A percentile compares a stretch with the other conserved stretches of the same genome.
phyloP scores from a whole-genome alignment of 2,329 filamentous ascomycete species.

The Tolypocladium capitatum region DNA sequence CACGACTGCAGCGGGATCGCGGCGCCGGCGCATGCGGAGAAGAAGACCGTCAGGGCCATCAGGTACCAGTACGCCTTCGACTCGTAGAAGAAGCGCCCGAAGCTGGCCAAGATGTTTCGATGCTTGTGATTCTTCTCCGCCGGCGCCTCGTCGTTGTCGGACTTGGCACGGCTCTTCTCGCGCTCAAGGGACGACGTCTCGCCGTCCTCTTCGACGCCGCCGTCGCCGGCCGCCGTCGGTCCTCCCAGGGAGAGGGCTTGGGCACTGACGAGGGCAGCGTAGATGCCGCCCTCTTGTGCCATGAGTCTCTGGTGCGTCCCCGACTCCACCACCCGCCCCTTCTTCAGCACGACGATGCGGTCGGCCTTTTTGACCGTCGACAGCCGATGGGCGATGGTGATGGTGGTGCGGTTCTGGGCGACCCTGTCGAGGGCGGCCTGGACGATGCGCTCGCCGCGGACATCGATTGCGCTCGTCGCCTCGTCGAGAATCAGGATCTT shows the following conservation, averaged over 20 bases:
- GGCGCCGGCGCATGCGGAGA: conserved; percentile 28
- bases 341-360: conserved; percentile 61
- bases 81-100: conserved; percentile 43
- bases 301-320: conserved; percentile 66
- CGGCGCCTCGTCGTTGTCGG: conserved; percentile 15
- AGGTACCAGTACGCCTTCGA: conserved; percentile 36
- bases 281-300: conserved; percentile 44
- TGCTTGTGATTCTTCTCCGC: conserved; percentile 15
- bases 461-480: conserved; percentile 54
- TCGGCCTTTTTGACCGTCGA: conserved; percentile 68
- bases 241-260: conserved; percentile 45
- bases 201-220: conserved; percentile 21
- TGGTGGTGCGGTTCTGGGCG: conserved; percentile 51
- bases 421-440: conserved; percentile 51
- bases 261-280: conserved; percentile 53
- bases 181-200: conserved; percentile 20
- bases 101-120: conserved; percentile 35
- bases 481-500: conserved; percentile 65
- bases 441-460: conserved; percentile 43
- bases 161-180: conserved; percentile 31
- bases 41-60: conserved; percentile 35
- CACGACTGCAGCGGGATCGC: conserved; percentile 38
- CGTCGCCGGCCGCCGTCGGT: conserved; percentile 21
- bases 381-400: conserved; percentile 62
- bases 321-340: conserved; percentile 57